These are phyloP conservation scores for Salix exigua DNA, from an alignment of 345 rosid genomes.

Conservation along the genomic window DNA sequence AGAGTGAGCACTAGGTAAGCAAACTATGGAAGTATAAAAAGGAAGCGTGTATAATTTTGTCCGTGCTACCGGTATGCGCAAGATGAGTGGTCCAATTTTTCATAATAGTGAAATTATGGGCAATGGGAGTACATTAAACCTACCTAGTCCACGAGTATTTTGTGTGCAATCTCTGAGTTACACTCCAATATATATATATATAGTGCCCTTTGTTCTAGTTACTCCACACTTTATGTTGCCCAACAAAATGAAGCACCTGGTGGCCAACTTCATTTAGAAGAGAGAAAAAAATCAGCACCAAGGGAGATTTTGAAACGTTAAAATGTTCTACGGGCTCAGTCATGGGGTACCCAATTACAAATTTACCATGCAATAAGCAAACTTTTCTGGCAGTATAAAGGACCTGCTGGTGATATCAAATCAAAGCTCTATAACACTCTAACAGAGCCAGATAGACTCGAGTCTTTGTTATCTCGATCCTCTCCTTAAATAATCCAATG, in stretches of 20 bases:
- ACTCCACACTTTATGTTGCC: background rate
- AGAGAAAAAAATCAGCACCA: background rate
- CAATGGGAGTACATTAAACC: too few relatives aligned
- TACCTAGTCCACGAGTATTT: too few relatives aligned
- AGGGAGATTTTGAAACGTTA: slow-evolving; percentile 19
- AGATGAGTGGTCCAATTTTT: too few relatives aligned
- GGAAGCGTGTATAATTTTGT: too few relatives aligned
- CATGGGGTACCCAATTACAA: slow-evolving; percentile 19
- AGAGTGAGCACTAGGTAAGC: background rate
- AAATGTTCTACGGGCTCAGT: slow-evolving; percentile 9
- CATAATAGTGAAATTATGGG: too few relatives aligned
- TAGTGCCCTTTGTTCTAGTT: too few relatives aligned
- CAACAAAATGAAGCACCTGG: background rate
- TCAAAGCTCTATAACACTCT: background rate
- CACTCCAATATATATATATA: background rate
- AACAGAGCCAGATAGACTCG: background rate
- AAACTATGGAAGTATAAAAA: too few relatives aligned
- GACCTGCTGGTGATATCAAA: background rate
- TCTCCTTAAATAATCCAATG: background rate
- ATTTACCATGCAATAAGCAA: slow-evolving; percentile 18
- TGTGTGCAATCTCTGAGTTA: background rate
- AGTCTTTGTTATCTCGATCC: background rate
- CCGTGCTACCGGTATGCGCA: too few relatives aligned
- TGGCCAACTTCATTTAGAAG: background rate
- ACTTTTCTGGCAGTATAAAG: slow-evolving; percentile 12